Conservation (phyloP, 2,329 filamentous ascomycete species). For the Claviceps sp. region DNA sequence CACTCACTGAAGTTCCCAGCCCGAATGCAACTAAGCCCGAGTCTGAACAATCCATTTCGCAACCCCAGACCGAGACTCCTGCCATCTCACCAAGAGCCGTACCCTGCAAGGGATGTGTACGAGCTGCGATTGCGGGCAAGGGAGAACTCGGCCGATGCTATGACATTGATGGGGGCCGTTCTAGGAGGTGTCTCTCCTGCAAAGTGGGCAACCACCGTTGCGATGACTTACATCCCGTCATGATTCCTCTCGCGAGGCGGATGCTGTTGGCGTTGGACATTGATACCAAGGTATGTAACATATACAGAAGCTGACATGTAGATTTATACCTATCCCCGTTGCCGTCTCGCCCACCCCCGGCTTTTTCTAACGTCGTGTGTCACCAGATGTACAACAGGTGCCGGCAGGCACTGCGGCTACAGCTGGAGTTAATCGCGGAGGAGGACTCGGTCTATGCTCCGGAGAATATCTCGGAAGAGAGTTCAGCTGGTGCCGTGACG, state of each 20-base stretch:
- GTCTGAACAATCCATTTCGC: too few relatives aligned
- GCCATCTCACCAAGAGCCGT: background rate
- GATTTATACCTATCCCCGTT: background rate
- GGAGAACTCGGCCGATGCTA: background rate
- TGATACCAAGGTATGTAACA: background rate
- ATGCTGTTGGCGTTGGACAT: background rate
- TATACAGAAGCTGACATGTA: background rate
- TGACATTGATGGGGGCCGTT: background rate
- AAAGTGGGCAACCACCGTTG: background rate
- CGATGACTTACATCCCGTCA: background rate
- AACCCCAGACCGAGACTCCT: background rate
- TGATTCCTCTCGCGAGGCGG: background rate
- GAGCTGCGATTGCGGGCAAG: background rate
- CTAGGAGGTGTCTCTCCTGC: background rate
- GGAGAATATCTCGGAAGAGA: background rate
- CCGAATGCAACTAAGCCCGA: too few relatives aligned
- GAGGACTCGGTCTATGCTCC: background rate
- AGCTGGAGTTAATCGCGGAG: background rate
- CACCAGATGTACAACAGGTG: background rate
- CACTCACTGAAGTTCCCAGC: too few relatives aligned
- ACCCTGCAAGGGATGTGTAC: background rate
- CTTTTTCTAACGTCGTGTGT: background rate
- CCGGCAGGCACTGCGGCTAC: background rate
- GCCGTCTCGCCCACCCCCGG: too few relatives aligned
- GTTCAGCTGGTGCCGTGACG: background rate